phyloP scores from a whole-genome alignment of 495 filamentous ascomycete species.

The Aspergillus incahuasiensis region DNA sequence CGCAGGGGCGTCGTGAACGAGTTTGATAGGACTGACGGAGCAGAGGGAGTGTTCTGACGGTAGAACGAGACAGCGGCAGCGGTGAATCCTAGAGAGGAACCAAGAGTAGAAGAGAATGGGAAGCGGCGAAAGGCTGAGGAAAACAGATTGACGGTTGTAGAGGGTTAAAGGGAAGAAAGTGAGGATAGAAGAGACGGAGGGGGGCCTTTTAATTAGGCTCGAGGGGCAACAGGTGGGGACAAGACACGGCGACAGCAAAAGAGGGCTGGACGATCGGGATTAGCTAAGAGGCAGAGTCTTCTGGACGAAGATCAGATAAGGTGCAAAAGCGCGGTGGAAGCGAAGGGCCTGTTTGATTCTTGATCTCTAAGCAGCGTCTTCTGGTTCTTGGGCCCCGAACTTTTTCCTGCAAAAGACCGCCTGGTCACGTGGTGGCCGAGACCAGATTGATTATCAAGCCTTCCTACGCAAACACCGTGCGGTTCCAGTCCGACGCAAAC shows the following conservation, averaged over 20 bases:
- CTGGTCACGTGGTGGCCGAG: constrained; percentile 19
- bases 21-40: constrained; percentile 34
- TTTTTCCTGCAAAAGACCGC: neutral
- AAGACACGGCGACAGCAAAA: constrained; percentile 6
- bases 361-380: constrained; percentile 6
- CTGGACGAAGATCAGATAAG: constrained; percentile 10
- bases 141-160: constrained; percentile 69
- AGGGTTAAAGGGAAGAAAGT: neutral
- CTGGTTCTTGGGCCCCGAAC: neutral
- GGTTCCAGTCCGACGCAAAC: constrained; percentile 22
- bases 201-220: constrained; percentile 16
- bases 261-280: constrained; percentile 17
- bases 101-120: constrained; percentile 50
- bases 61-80: constrained; percentile 62
- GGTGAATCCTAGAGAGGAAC: constrained; percentile 55
- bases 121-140: constrained; percentile 68
- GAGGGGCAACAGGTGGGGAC: constrained; percentile 21
- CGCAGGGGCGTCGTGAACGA: constrained; percentile 39
- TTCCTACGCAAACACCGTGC: constrained; percentile 1
- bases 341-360: neutral
- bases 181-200: neutral
- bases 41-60: constrained; percentile 49
- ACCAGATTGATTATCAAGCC: constrained; percentile 15
- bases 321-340: neutral
- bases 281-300: constrained; percentile 19